Evolutionary conservation across 2,329 filamentous ascomycete species (phyloP).

Genomic region (Pestalotiopsis fici): DNA sequence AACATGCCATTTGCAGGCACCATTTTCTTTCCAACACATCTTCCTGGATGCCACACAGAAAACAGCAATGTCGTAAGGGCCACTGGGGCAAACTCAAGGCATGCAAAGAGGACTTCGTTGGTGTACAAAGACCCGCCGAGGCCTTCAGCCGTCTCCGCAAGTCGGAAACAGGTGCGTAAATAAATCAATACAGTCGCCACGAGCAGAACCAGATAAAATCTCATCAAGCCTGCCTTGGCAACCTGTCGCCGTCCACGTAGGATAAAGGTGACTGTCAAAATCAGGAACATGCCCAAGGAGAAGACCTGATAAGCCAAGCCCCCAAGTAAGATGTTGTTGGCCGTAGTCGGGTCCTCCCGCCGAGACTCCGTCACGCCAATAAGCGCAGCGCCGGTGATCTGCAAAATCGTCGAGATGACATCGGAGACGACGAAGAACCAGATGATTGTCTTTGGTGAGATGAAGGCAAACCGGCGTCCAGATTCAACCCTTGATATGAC

Average conservation of each 20-base stretch:
- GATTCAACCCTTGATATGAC: constrained; percentile 41
- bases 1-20: not conserved
- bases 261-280: constrained; percentile 42
- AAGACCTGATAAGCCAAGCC: constrained; percentile 57
- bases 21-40: constrained; percentile 25
- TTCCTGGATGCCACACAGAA: constrained; percentile 44
- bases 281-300: constrained; percentile 48
- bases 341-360: constrained; percentile 47
- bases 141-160: constrained; percentile 56
- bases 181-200: constrained; percentile 50
- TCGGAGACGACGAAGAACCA: constrained; percentile 57
- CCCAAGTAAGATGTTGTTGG: constrained; percentile 57
- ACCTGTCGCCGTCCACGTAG: constrained; percentile 33
- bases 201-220: constrained; percentile 43
- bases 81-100: constrained; percentile 56
- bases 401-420: constrained; percentile 52
- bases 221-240: constrained; percentile 24
- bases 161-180: constrained; percentile 52
- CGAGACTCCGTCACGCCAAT: constrained; percentile 52
- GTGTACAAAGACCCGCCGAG: constrained; percentile 44
- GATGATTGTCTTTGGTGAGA: constrained; percentile 48
- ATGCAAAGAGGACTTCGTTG: constrained; percentile 54
- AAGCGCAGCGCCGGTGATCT: constrained; percentile 55
- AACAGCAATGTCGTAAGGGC: constrained; percentile 48
- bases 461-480: constrained; percentile 37